A percentile compares a stretch with the other conserved stretches of the same genome.
Evolutionary conservation across 148 eudicot genomes (phyloP).

Genomic region (Cornus suecica): DNA sequence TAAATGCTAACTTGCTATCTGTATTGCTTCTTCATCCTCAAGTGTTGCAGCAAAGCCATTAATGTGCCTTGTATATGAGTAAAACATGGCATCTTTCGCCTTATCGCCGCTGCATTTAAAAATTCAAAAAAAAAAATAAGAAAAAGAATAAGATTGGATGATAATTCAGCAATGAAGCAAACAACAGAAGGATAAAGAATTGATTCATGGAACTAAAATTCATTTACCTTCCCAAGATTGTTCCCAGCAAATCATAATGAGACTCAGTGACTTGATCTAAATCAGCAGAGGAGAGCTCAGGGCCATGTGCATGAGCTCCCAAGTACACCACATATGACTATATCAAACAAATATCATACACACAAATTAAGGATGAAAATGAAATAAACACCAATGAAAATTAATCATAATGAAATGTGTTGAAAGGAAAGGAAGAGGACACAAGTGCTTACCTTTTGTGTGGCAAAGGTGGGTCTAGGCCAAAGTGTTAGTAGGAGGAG

Average conservation of each 20-base stretch:
- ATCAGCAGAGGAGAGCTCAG: constrained; percentile 31
- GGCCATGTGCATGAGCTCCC: constrained; percentile 69
- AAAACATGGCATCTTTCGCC: constrained; percentile 66
- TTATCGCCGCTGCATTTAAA: constrained; percentile 24
- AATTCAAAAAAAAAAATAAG: constrained; percentile 2
- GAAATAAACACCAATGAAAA: not conserved
- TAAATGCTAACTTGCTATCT: constrained; percentile 51
- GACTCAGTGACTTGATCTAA: constrained; percentile 42
- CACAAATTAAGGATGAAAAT: not conserved
- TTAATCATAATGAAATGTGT: not conserved
- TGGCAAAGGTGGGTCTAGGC: constrained; percentile 45
- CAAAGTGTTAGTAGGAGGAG: constrained; percentile 28
- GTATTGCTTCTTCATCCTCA: constrained; percentile 55
- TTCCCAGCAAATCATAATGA: constrained; percentile 63
- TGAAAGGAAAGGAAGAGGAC: not conserved
- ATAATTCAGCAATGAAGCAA: not conserved
- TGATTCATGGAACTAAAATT: not conserved
- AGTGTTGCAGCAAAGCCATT: constrained; percentile 90
- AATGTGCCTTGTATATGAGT: constrained; percentile 82
- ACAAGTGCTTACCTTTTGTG: constrained; percentile 45
- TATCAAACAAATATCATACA: not conserved
- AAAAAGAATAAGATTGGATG: not conserved
- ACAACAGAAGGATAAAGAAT: not conserved
- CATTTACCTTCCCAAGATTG: constrained; percentile 58
- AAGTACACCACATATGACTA: constrained; percentile 78